phyloP scores from a whole-genome alignment of 2,329 filamentous ascomycete genomes.

The Fusarium buxicola region DNA sequence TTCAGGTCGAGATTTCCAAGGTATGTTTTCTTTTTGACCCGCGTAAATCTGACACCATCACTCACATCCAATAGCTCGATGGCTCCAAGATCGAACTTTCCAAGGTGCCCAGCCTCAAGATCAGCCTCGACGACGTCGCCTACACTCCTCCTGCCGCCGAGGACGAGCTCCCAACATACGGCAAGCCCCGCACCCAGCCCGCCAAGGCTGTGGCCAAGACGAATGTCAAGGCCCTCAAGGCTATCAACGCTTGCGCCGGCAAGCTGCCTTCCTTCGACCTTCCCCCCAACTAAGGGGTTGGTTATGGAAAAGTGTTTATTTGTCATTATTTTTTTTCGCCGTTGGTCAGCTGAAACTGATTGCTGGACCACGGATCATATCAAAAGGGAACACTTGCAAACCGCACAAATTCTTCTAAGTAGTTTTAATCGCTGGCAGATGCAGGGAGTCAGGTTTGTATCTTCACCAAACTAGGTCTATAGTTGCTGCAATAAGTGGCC shows the following conservation, averaged over 20 bases:
- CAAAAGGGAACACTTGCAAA: conserved; percentile 38
- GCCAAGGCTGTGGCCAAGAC: conserved; percentile 34
- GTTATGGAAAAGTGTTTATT: conserved; percentile 17
- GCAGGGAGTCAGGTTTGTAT: conserved; percentile 36
- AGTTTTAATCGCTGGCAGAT: conserved; percentile 42
- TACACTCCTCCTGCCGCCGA: conserved; percentile 43
- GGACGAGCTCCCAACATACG: conserved; percentile 47
- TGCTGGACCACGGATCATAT: conserved; percentile 5
- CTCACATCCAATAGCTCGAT: conserved; percentile 44
- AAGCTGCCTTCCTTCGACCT: conserved; percentile 37
- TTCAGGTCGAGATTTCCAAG: conserved; percentile 51
- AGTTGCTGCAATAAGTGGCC: conserved; percentile 38
- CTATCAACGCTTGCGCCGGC: conserved; percentile 32
- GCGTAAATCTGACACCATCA: not conserved
- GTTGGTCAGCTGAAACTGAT: not conserved
- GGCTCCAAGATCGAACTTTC: conserved; percentile 53
- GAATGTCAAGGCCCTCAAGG: conserved; percentile 35
- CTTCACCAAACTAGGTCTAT: conserved; percentile 42
- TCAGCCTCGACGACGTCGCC: conserved; percentile 47
- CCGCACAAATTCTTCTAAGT: conserved; percentile 40
- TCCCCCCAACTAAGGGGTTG: conserved; percentile 30
- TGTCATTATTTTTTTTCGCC: conserved; percentile 8
- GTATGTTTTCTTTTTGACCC: conserved; percentile 35
- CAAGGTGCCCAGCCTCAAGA: conserved; percentile 51
- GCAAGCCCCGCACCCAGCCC: conserved; percentile 27